Conservation (phyloP, 2,329 filamentous ascomycete species). For the Beauveria scarabaeidicola region DNA sequence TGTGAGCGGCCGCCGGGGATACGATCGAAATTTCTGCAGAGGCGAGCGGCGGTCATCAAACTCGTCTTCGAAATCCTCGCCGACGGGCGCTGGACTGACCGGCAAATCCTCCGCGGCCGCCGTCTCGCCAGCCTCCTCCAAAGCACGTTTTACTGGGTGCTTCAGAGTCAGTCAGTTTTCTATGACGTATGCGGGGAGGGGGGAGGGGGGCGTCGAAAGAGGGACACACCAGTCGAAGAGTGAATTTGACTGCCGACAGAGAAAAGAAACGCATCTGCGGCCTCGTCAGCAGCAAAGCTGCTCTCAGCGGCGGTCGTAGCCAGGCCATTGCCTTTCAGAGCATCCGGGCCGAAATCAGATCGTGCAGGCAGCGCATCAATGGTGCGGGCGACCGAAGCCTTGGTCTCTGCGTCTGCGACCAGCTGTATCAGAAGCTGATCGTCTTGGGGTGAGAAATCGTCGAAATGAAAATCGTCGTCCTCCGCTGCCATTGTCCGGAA, state of each 20-base stretch:
- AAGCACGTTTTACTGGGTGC: slow-evolving; percentile 50
- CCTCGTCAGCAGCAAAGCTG: neutral
- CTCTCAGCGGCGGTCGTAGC: neutral
- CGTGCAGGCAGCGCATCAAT: neutral
- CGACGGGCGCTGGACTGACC: neutral
- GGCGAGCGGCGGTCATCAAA: slow-evolving; percentile 42
- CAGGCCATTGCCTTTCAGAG: neutral
- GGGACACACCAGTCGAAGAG: slow-evolving; percentile 46
- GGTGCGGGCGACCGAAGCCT: slow-evolving; percentile 8
- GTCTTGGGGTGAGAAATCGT: slow-evolving; percentile 39
- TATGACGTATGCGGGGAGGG: slow-evolving; percentile 6
- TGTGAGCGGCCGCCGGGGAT: slow-evolving; percentile 68
- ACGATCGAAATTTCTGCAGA: slow-evolving; percentile 68
- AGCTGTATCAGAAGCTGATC: slow-evolving; percentile 32
- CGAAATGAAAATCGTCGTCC: slow-evolving; percentile 38
- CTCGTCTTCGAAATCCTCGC: slow-evolving; percentile 17
- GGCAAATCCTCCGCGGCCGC: neutral
- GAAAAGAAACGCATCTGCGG: neutral
- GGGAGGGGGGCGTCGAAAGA: neutral
- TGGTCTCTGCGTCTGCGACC: slow-evolving; percentile 17
- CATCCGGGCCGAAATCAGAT: neutral
- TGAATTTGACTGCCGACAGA: neutral
- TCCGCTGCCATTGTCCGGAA: slow-evolving; percentile 18
- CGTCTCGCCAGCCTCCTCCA: slow-evolving; percentile 20
- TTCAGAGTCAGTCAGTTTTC: slow-evolving; percentile 54